Conservation (phyloP, 139 green algal genomes). For the Spirogloea muscicola region DNA sequence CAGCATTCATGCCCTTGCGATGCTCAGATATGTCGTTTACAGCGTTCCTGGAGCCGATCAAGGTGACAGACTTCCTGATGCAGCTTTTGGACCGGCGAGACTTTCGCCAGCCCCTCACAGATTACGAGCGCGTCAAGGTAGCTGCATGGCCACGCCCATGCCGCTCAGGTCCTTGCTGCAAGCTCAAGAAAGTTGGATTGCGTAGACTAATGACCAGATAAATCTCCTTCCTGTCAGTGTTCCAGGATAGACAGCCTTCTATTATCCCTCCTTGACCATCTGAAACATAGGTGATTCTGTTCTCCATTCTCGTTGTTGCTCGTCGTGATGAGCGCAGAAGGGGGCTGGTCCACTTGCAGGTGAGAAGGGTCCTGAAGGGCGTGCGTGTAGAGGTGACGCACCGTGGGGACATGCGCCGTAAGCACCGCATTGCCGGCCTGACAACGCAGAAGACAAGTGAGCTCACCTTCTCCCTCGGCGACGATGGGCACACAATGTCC, state of each 20-base stretch:
- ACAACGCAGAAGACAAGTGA: background rate
- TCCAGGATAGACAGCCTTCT: too few species aligned
- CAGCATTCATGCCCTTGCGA: too few species aligned
- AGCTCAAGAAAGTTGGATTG: background rate
- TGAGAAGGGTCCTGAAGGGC: constrained; percentile 3
- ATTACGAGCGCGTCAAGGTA: constrained; percentile 5
- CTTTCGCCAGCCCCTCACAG: background rate
- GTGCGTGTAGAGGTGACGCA: constrained; percentile 20
- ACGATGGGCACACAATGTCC: background rate
- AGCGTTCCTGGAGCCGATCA: constrained; percentile 5
- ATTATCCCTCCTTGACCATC: too few species aligned
- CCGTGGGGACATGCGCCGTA: constrained; percentile 8
- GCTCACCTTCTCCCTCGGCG: background rate
- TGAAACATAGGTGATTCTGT: too few species aligned
- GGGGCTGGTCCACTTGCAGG: background rate
- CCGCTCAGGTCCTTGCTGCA: background rate
- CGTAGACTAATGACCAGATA: background rate
- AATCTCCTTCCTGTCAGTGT: background rate
- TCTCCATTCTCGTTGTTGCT: too few species aligned
- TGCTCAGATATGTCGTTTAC: constrained; percentile 7
- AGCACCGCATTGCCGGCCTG: constrained; percentile 3
- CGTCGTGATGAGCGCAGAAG: too few species aligned
- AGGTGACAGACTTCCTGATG: background rate
- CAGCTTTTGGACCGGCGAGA: constrained; percentile 2
- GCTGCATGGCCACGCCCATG: background rate